Base-by-base conservation (phyloP, 2,329 filamentous ascomycete species). In the Neopestalotiopsis clavispora region DNA sequence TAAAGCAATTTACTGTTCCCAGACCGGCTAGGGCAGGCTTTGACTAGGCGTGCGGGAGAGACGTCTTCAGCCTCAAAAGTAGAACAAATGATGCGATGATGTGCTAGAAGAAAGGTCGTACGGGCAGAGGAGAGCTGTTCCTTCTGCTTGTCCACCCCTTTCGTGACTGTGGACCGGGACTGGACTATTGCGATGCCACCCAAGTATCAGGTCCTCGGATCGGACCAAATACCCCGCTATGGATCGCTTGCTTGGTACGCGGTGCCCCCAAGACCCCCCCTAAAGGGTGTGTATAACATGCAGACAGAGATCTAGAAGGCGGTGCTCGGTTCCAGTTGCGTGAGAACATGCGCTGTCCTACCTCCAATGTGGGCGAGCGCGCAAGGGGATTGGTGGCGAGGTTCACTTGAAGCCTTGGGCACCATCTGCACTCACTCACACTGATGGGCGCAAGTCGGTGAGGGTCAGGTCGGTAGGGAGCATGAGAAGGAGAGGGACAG, bases 391-490 rank as follows among this genome's bases (percentile, higher is more conserved):
- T 49, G 61, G 42, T 64, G 61, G 38, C 61, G 28, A 49, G 61
- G 14, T 40, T 64, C 61, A 64, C 61, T 64, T 45, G 61, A 64
- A 52, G 61, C 61, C 38, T 64, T 45, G 34, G 30, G 59, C 59
- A 62, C 30, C 59, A 62, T 30, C 57, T 59, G 30, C 59, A 62
- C 59, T 40, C 59, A 23, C n/a, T 62, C 14, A 14, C 59, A 17
- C n/a, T 52, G 14, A 52, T 52, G 17, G 45, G 45, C 23, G 23
- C 45, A 34, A 62, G 59, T 62, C 32, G 57, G 57, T 45, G 61
- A 64, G 23, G 65, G 67, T 32, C 67, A 64, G 17, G 68, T 66
- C 23, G 38, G 66, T 40, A 68, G 67, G 42, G 69, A 38, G 40
- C 67, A 67, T 13, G 57, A 59, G 57, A 28, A 20, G 14, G 32